A percentile compares a stretch with the other conserved stretches of the same genome.
Evolutionary conservation across 2,329 filamentous ascomycete genomes (phyloP).

Genomic region (Nemania abortiva): DNA sequence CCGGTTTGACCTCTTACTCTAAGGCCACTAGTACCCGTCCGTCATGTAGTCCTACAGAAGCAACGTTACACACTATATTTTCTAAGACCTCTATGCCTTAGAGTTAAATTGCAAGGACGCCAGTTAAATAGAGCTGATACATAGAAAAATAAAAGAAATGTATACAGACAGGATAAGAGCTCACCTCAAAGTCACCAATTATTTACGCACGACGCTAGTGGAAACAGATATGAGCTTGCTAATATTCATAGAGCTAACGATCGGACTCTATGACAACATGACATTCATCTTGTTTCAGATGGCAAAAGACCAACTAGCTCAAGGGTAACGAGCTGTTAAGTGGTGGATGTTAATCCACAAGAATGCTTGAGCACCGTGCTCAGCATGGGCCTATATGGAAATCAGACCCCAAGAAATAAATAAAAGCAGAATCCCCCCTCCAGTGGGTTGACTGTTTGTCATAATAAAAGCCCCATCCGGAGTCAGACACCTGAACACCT

Average conservation of each 20-base stretch:
- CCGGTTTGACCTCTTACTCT: too few species aligned
- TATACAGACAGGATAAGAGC: too few species aligned
- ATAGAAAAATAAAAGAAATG: too few species aligned
- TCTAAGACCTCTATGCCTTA: too few species aligned
- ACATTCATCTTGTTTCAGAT: slow-evolving; percentile 17
- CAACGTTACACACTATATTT: too few species aligned
- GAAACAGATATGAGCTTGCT: neutral
- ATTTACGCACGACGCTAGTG: too few species aligned
- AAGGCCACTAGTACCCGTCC: too few species aligned
- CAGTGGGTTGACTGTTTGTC: slow-evolving; percentile 1
- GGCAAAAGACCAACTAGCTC: neutral
- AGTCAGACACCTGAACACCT: slow-evolving; percentile 30
- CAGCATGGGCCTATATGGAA: slow-evolving; percentile 1
- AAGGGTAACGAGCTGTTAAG: neutral
- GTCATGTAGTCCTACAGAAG: too few species aligned
- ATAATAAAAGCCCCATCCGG: neutral
- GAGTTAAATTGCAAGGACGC: too few species aligned
- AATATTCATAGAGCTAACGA: neutral
- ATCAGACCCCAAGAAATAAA: slow-evolving; percentile 12
- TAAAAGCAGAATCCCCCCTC: slow-evolving; percentile 8
- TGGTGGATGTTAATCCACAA: neutral
- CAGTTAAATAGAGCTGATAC: too few species aligned
- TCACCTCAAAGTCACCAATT: too few species aligned
- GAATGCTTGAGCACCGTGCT: neutral
- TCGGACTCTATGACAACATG: neutral